Base-by-base conservation (phyloP, 495 filamentous ascomycete species). In the Elaphomyces granulatus region DNA sequence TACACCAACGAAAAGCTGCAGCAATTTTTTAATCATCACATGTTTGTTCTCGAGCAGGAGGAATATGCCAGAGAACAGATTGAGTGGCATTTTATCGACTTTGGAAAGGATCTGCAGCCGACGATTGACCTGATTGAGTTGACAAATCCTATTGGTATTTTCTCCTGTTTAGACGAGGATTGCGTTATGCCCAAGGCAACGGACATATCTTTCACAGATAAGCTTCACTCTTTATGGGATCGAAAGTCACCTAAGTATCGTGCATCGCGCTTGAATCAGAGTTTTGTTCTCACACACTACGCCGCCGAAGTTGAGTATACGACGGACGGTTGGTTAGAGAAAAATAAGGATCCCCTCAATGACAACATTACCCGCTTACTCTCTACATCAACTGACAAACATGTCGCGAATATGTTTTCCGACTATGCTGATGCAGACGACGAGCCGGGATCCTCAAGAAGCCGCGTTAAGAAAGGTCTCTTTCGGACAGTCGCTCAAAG, bases 21-120 rank as follows among this genome's bases (percentile, higher is more conserved):
- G 55, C 92, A 99, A 47, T 99, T 96, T 56, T 99, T 99, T 71
- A 99, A 99, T 44, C 92, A 99, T 48, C 92, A 99, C 64, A 99
- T 99, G 92, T 99, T 99, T 56, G 92, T 99, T 15, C 63, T 99
- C 15, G 92, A 99, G 53, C 92, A 99, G 53, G 92, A 99, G 54
- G 92, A 99, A 58, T 99, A 99, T 59, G 87, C 92, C 12, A 64
- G 87, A 36, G 92, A 99, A 54, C 83, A 94, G 56, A 99, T 99
- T 49, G 88, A 99, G 61, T 99, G 92, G 92, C 85, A 95, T 53
- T 99, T 99, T 54, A 96, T 99, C 53, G 92, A 99, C 53, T 99
- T 99, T 54, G 92, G 92, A 28, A 85, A 83, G 44, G 92, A 99
- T 52, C 66, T 99, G 14, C 92, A 99, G 60, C 92, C 92, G 2